A percentile compares a stretch with the other conserved stretches of the same genome.
phyloP scores from a whole-genome alignment of 805 yeast genomes.

The Candida khao-thaluensis region DNA sequence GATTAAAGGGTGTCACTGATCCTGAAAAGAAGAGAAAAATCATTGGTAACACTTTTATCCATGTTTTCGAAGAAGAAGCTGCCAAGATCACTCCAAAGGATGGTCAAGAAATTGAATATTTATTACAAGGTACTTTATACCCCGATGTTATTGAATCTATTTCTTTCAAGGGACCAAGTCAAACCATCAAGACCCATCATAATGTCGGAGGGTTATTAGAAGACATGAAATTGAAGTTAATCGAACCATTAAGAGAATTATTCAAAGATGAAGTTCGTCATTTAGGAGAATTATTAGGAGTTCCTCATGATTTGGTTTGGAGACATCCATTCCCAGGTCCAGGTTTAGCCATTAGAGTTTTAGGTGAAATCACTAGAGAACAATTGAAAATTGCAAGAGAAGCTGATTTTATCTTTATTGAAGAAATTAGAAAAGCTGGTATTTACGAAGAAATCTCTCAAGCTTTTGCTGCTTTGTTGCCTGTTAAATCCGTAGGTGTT shows the following conservation, averaged over 20 bases:
- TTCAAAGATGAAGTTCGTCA: constrained; percentile 99
- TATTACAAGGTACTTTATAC: constrained; percentile 95
- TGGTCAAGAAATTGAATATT: constrained; percentile 86
- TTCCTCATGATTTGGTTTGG: constrained; percentile 97
- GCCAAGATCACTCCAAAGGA: constrained; percentile 84
- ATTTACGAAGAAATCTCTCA: constrained; percentile 90
- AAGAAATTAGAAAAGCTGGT: constrained; percentile 92
- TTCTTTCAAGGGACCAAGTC: constrained; percentile 99
- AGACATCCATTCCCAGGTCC: constrained; percentile 99
- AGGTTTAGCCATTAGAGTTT: constrained; percentile 96
- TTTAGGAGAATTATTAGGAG: constrained; percentile 90
- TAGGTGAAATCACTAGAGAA: constrained; percentile 91
- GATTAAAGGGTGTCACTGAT: constrained; percentile 91
- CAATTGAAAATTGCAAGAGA: constrained; percentile 97
- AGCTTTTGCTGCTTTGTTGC: constrained; percentile 95
- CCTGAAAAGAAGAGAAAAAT: constrained; percentile 99
- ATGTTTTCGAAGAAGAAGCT: constrained; percentile 95
- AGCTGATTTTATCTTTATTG: constrained; percentile 94
- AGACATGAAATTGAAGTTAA: constrained; percentile 96
- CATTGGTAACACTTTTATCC: constrained; percentile 96
- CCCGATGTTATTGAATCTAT: constrained; percentile 99
- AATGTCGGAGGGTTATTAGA: constrained; percentile 98
- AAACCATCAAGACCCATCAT: constrained; percentile 98
- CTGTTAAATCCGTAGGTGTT: constrained; percentile 98
- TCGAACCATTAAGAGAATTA: constrained; percentile 97